Conservation (phyloP, 495 filamentous ascomycete genomes). For the Hyphodiscus hymeniophilus region DNA sequence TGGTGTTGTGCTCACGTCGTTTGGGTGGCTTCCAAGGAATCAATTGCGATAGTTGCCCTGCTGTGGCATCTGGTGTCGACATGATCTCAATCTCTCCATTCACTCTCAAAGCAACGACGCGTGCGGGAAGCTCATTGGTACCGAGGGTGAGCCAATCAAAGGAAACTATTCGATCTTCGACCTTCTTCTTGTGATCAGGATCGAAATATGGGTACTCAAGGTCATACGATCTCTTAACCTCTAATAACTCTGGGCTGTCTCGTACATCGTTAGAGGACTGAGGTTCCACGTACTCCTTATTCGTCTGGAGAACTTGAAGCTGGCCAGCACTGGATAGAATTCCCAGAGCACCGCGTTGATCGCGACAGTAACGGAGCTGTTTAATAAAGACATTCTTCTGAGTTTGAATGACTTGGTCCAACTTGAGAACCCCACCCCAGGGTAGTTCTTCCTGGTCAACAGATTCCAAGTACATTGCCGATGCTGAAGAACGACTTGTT, state of each 20-base stretch:
- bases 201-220: constrained; percentile 41
- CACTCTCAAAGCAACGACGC: constrained; percentile 58
- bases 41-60: constrained; percentile 39
- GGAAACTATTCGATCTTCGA: constrained; percentile 60
- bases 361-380: constrained; percentile 72
- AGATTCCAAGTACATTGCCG: constrained; percentile 35
- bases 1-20: constrained; percentile 1
- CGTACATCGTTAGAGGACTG: constrained; percentile 28
- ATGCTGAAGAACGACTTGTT: constrained; percentile 38
- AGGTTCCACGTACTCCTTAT: constrained; percentile 47
- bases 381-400: constrained; percentile 51
- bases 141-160: constrained; percentile 77
- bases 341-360: constrained; percentile 63
- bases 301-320: constrained; percentile 64
- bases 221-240: constrained; percentile 43
- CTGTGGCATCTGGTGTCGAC: constrained; percentile 49
- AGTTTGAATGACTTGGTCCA: constrained; percentile 55
- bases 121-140: constrained; percentile 50
- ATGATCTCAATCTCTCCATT: constrained; percentile 60
- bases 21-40: constrained; percentile 26
- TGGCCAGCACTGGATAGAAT: constrained; percentile 73
- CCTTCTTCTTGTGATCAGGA: constrained; percentile 34
- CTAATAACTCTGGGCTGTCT: constrained; percentile 40
- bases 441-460: constrained; percentile 40
- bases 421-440: constrained; percentile 55